Percentiles rank a stretch among this genome's conserved stretches.
phyloP scores from a whole-genome alignment of 2,329 filamentous ascomycete species.

The Cercospora sojina region DNA sequence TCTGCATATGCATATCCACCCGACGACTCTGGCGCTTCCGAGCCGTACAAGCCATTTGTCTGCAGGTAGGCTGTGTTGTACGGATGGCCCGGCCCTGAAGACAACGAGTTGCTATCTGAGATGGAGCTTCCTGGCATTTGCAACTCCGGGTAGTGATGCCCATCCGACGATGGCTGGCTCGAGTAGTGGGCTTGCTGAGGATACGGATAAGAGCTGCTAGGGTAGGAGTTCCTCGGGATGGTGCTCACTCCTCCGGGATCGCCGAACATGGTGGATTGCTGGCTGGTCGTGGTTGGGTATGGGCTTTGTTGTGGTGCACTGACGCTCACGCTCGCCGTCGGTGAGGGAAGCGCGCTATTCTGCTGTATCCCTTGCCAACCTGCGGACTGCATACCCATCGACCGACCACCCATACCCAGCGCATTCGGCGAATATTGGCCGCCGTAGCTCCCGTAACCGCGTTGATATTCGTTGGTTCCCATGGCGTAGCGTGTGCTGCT shows the following conservation, averaged over 20 bases:
- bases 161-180: not conserved
- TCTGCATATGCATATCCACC: constrained; percentile 9
- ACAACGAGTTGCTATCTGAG: constrained; percentile 10
- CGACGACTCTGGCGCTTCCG: constrained; percentile 9
- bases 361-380: constrained; percentile 8
- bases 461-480: constrained; percentile 17
- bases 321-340: constrained; percentile 18
- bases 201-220: constrained; percentile 18
- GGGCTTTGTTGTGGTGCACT: constrained; percentile 17
- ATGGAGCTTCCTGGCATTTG: constrained; percentile 19
- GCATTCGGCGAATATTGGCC: constrained; percentile 20
- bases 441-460: constrained; percentile 18
- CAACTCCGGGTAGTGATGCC: constrained; percentile 16
- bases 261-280: constrained; percentile 22
- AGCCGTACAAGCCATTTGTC: constrained; percentile 4
- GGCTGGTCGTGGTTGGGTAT: constrained; percentile 16
- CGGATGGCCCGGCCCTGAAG: constrained; percentile 14
- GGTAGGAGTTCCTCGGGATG: constrained; percentile 20
- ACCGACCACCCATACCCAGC: constrained; percentile 17
- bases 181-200: constrained; percentile 18
- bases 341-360: constrained; percentile 23
- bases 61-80: constrained; percentile 18
- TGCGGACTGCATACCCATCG: constrained; percentile 16
- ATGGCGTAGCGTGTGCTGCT: constrained; percentile 20
- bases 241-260: constrained; percentile 24